Evolutionary conservation across 495 filamentous ascomycete species (phyloP), one percentile per base, ranked within the genome.

Genomic region (Patellaria atrata): DNA sequence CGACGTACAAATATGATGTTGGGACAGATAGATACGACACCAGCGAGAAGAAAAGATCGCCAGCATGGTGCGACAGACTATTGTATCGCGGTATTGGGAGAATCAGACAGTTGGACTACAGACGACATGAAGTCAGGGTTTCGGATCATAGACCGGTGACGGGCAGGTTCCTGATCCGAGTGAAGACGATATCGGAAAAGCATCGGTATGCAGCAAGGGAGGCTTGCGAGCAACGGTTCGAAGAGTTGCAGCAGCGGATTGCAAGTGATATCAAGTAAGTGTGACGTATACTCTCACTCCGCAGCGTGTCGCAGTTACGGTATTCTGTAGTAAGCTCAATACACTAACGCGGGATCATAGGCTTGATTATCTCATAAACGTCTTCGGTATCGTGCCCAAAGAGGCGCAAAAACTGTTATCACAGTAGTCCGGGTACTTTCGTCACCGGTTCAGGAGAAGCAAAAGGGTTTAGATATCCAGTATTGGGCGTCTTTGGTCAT

Each of bases 51-150:
- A 81, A 84, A 53, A 72, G 89, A 3, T 74, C 82, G n/a, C 89
- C 89, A 1, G 89, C 89, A 6, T 97, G 89, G 89, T 97, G 89
- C 52, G 89, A 97, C 62, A 71, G 89, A 29, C 58, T 97, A 22
- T 64, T 97, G 22, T 92, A 83, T 55, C 75, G 89, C 26, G 84
- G 86, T 16, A 45, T 77, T 3, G 85, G 80, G 33, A 71, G 77
- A 29, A 77, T 96, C 43, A 75, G 84, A 55, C 85, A 94, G 57
- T 58, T 81, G 16, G 76, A 93, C 36, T 97, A 97, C 52, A 63
- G 71, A 22, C 66, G 91, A 27, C 86, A 92, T 59, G 87, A 94
- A 60, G 75, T 94, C 21, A 64, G 76, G 32, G 78, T 85, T 10
- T 89, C 81, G 7, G 89, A 97, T 52, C 89, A 97, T 59, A 68